Evolutionary conservation across 106 monocot genomes (phyloP), one percentile per base, ranked within the genome.

Genomic region (Agapanthus africanus): DNA sequence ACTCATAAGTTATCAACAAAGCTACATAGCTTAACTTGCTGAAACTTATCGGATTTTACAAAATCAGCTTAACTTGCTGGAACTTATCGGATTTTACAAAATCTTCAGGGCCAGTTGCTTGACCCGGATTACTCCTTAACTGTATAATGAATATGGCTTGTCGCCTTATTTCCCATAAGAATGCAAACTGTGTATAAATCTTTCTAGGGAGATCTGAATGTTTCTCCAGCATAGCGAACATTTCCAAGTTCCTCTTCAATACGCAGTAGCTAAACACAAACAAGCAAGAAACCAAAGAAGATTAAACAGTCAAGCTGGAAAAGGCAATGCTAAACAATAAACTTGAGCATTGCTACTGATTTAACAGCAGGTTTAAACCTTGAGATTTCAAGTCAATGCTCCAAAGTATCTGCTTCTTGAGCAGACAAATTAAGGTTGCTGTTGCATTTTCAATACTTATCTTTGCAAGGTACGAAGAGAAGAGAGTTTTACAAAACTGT

Each of bases 181-280:
- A 76, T 71, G 54, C 52, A 42, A 46, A 54, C 11, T 27, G 22
- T 34, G n/a, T 6, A 28, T 5, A 37, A 18, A 60, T 2, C 4
- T 11, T 32, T 37, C 56, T 78, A 81, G 16, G 75, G 84, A 68
- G 82, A 90, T 77, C 94, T 90, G 77, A 90, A 94, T 73, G 68
- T 76, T 79, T 90, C 83, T 11, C 94, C 94, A 57, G 90, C 94
- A 79, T 85, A 94, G 19, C 83, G 82, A 57, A 85, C 94, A 77
- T 70, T 65, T 49, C 85, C 85, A 65, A 94, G 87, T 68, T 90
- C 94, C 79, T 90, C 90, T 71, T 94, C 94, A 61, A 94, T 91
- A 16, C 94, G 87, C 72, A 88, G 69, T 72, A 94, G 87, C 94
- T 94, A 68, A 15, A 56, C 42, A 21, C 27, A 38, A 59, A 4